A percentile compares a stretch with the other conserved stretches of the same genome.
These are phyloP conservation scores for Smittium mucronatum DNA, from an alignment of 371 early-diverging fungal species.

Conservation along the genomic window DNA sequence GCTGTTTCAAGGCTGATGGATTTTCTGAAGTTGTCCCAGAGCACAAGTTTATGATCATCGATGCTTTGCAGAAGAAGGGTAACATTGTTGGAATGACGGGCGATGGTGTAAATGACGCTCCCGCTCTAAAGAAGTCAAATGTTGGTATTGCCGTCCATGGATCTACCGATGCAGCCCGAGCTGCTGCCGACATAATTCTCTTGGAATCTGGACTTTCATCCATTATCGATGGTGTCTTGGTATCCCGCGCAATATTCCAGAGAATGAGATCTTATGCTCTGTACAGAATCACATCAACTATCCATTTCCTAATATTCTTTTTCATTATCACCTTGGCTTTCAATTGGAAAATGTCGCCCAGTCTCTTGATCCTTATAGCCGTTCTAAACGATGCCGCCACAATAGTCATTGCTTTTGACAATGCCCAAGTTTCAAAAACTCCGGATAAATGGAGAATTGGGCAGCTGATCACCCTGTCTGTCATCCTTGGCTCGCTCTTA, in stretches of 20 bases:
- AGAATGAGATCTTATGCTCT: constrained; percentile 83
- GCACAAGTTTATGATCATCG: constrained; percentile 70
- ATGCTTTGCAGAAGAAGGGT: constrained; percentile 55
- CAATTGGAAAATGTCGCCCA: constrained; percentile 67
- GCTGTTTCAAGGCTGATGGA: constrained; percentile 53
- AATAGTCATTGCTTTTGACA: constrained; percentile 81
- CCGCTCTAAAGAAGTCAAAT: constrained; percentile 80
- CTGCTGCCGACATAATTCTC: constrained; percentile 90
- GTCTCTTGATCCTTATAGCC: constrained; percentile 70
- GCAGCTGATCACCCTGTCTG: constrained; percentile 66
- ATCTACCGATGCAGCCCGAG: constrained; percentile 88
- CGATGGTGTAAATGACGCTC: constrained; percentile 81
- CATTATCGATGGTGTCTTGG: constrained; percentile 69
- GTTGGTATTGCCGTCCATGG: constrained; percentile 79
- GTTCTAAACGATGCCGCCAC: constrained; percentile 85
- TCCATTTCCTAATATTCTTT: constrained; percentile 86
- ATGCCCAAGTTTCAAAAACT: constrained; percentile 64
- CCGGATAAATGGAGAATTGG: constrained; percentile 91
- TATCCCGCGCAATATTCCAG: constrained; percentile 84
- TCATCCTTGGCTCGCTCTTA: constrained; percentile 54
- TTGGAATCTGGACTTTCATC: constrained; percentile 74
- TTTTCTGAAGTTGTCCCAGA: constrained; percentile 69
- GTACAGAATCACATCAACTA: constrained; percentile 83
- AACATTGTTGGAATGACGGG: constrained; percentile 77
- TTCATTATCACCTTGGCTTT: constrained; percentile 67